phyloP scores from a whole-genome alignment of 2,329 filamentous ascomycete genomes.

The Clarireedia homoeocarpa region DNA sequence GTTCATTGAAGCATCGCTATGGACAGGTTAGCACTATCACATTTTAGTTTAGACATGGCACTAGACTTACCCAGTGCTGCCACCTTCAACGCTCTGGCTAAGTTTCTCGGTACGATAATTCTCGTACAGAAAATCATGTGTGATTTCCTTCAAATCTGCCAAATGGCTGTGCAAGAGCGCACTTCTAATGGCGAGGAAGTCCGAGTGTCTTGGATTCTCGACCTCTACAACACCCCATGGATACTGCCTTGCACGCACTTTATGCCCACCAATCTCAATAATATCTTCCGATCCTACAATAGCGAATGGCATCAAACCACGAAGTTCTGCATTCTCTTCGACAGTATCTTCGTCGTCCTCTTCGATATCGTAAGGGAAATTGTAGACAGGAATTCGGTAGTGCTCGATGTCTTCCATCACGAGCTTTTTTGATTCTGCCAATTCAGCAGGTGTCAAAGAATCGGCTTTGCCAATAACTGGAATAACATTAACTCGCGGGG shows the following conservation, averaged over 20 bases:
- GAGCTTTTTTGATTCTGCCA: conserved; percentile 98
- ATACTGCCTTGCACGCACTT: conserved; percentile 92
- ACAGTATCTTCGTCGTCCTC: conserved; percentile 99
- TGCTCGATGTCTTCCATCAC: conserved; percentile 99
- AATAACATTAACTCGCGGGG: conserved; percentile 96
- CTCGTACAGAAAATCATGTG: conserved; percentile 98
- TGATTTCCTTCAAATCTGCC: conserved; percentile 98
- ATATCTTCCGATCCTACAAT: conserved; percentile 97
- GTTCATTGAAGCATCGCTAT: conserved; percentile 83
- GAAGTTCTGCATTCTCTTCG: conserved; percentile 95
- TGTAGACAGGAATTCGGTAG: conserved; percentile 99
- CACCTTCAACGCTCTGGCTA: conserved; percentile 96
- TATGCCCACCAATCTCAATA: conserved; percentile 86
- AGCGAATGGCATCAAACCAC: conserved; percentile 96
- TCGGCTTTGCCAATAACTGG: conserved; percentile 98
- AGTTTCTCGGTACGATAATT: conserved; percentile 99
- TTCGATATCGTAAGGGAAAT: conserved; percentile 99
- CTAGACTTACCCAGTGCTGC: conserved; percentile 70
- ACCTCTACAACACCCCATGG: conserved; percentile 99
- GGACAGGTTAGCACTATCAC: conserved; percentile 27
- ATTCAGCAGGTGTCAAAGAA: conserved; percentile 88
- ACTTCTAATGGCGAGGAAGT: conserved; percentile 95
- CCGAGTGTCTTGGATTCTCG: conserved; percentile 96
- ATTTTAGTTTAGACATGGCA: conserved; percentile 9
- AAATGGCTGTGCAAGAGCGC: conserved; percentile 96